Conservation (phyloP, 2,329 filamentous ascomycete genomes). For the Talaromyces albobiverticillius region DNA sequence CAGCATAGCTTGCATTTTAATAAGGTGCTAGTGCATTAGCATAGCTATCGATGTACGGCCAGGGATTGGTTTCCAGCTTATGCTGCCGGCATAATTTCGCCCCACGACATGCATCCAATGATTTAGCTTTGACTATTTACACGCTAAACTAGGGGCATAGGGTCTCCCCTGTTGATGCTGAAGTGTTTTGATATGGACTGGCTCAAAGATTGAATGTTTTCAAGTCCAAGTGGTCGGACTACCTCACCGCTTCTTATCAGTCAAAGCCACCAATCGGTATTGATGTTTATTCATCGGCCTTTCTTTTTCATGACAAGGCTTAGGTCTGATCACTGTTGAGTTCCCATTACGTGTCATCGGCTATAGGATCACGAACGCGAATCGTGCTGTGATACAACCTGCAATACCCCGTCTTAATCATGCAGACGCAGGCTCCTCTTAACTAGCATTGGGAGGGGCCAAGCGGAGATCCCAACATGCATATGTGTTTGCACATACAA, state of each 20-base stretch:
- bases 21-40: slow-evolving; percentile 25
- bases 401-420: background rate
- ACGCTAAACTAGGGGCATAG: slow-evolving; percentile 2
- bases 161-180: background rate
- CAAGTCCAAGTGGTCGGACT: background rate
- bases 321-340: background rate
- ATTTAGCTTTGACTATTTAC: background rate
- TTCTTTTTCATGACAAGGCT: background rate
- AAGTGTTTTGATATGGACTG: slow-evolving; percentile 8
- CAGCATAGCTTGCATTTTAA: slow-evolving; percentile 20
- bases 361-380: background rate
- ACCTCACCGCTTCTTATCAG: slow-evolving; percentile 10
- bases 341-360: slow-evolving; percentile 1
- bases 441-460: background rate
- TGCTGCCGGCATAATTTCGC: slow-evolving; percentile 12
- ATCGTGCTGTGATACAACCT: background rate
- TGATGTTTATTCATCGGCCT: background rate
- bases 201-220: background rate
- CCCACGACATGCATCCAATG: slow-evolving; percentile 12
- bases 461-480: slow-evolving; percentile 1
- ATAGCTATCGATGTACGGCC: slow-evolving; percentile 7
- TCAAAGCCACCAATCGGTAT: background rate
- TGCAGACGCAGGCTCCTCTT: slow-evolving; percentile 3
- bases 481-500: background rate
- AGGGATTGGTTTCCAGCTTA: slow-evolving; percentile 14